Conservation (phyloP, 305 asterid genomes). For the Solanum hybrid region DNA sequence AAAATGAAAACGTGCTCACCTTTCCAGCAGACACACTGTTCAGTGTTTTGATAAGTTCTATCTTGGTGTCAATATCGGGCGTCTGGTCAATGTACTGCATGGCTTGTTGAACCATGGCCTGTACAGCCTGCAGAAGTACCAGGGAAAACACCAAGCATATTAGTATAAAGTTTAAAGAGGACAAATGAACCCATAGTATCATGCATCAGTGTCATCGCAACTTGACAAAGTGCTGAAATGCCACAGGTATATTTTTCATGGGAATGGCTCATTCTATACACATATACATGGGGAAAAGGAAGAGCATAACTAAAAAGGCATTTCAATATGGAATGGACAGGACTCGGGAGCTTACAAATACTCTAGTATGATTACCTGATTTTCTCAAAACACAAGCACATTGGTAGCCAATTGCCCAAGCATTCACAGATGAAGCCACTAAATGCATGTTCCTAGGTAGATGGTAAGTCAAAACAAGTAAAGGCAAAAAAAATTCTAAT, state of each 20-base stretch:
- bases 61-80: constrained; percentile 76
- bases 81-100: constrained; percentile 92
- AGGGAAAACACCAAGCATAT: constrained; percentile 6
- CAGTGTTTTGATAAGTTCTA: constrained; percentile 79
- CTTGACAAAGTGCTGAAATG: neutral
- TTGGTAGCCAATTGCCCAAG: neutral
- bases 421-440: neutral
- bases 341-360: neutral
- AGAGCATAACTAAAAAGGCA: neutral
- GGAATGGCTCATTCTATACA: neutral
- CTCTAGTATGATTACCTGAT: neutral
- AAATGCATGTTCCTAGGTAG: neutral
- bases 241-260: neutral
- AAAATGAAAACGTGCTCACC: constrained; percentile 29
- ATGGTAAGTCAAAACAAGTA: neutral
- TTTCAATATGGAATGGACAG: neutral
- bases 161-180: neutral
- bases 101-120: constrained; percentile 95
- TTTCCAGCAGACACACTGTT: constrained; percentile 89
- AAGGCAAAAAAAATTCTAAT: neutral
- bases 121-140: constrained; percentile 61
- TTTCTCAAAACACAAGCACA: neutral
- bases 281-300: neutral
- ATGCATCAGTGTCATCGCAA: neutral
- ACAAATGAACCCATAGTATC: neutral